A percentile compares a stretch with the other conserved stretches of the same genome.
phyloP scores from a whole-genome alignment of 257 asterid genomes.

The Fraxinus excelsior region DNA sequence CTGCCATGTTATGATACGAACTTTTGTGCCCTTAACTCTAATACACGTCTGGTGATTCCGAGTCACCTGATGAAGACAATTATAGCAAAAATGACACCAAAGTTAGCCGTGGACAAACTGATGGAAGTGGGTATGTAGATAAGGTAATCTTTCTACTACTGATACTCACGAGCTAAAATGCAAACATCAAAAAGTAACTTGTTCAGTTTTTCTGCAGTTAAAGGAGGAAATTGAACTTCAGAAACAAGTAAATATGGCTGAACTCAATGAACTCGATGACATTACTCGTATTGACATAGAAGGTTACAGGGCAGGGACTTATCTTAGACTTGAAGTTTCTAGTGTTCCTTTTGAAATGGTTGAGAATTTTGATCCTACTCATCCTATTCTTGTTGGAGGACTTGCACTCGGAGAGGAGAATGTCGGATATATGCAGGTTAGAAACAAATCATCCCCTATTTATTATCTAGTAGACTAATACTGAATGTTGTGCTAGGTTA shows the following conservation, averaged over 20 bases:
- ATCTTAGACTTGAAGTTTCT: constrained; percentile 82
- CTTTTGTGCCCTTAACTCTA: constrained; percentile 58
- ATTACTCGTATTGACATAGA: constrained; percentile 81
- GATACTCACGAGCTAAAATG: constrained; percentile 7
- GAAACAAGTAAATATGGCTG: constrained; percentile 79
- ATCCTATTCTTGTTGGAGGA: constrained; percentile 92
- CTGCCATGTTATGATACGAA: constrained; percentile 10
- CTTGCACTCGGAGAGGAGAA: constrained; percentile 87
- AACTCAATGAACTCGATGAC: constrained; percentile 88
- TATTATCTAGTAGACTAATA: not conserved
- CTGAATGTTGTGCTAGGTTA: not conserved
- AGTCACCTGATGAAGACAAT: constrained; percentile 61
- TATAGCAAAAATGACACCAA: constrained; percentile 47
- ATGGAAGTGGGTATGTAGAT: constrained; percentile 69
- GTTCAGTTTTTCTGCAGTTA: constrained; percentile 45
- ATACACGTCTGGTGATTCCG: constrained; percentile 54
- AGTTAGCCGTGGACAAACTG: constrained; percentile 50
- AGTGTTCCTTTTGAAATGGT: constrained; percentile 93
- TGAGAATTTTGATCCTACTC: constrained; percentile 88
- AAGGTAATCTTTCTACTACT: constrained; percentile 55
- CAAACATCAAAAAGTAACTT: constrained; percentile 11
- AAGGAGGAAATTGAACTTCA: constrained; percentile 87
- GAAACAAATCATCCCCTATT: constrained; percentile 17
- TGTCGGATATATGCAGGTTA: constrained; percentile 96
- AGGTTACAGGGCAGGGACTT: constrained; percentile 88